Conservation (phyloP, 108 stramenopile genomes). For the Cyclotella atomus region DNA sequence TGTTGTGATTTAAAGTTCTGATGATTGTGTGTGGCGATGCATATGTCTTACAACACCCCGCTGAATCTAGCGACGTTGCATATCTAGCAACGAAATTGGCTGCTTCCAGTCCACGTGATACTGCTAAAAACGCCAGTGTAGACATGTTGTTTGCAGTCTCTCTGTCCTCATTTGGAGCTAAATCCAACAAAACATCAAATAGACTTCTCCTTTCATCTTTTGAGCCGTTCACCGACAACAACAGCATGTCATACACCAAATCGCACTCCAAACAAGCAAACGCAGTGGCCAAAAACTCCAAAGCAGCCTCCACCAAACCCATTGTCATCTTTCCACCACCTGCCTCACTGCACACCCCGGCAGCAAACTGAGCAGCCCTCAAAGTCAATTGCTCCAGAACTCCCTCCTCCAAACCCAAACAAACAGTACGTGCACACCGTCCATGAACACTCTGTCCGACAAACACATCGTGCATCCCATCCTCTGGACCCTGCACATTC, state of each 20-base stretch:
- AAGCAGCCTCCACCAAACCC: conserved; percentile 37
- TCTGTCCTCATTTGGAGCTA: conserved; percentile 2
- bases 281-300: conserved; percentile 39
- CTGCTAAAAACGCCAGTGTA: conserved; percentile 27
- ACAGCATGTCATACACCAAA: conserved; percentile 37
- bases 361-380: conserved; percentile 26
- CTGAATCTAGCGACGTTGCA: conserved; percentile 36
- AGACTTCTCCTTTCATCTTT: neutral
- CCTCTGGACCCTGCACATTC: conserved; percentile 24
- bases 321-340: neutral
- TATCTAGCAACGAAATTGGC: conserved; percentile 25
- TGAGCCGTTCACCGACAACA: neutral
- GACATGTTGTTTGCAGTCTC: neutral
- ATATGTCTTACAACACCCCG: conserved; percentile 34
- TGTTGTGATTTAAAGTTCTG: neutral
- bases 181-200: conserved; percentile 23
- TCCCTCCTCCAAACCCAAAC: conserved; percentile 26
- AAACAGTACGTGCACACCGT: conserved; percentile 33
- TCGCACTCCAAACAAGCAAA: conserved; percentile 52
- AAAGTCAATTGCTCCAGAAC: conserved; percentile 29
- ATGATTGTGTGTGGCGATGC: conserved; percentile 27
- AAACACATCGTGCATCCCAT: conserved; percentile 13
- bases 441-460: conserved; percentile 44
- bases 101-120: conserved; percentile 46
- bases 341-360: conserved; percentile 20